Evolutionary conservation across 192 early-diverging fungal species (phyloP), one percentile per base, ranked within the genome.

Genomic region (Coemansia erecta): DNA sequence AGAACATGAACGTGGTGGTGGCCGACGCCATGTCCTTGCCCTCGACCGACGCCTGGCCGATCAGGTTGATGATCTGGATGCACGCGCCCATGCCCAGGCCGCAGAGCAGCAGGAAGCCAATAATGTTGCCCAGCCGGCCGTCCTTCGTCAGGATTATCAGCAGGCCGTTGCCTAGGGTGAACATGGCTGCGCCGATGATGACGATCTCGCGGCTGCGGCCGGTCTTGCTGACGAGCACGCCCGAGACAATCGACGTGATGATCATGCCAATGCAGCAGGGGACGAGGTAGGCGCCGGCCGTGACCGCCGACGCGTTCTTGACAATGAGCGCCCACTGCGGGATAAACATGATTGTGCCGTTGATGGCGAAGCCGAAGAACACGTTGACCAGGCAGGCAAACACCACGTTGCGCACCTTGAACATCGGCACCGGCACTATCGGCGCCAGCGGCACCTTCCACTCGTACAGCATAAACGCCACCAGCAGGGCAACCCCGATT

Each of bases 1-100:
- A 84, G 49, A 90, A 91, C 22, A 82, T 69, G 8, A 79, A 70
- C 28, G 84, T 63, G 0, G 88, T 76, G 12, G 89, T 90, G 9
- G 81, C 81, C 22, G 84, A 58, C 2, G 89, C 90, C 60, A 92
- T 83, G 28, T 89, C 80, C 24, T 61, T 57, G 19, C 70, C 56
- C 1, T 54, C 49, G 35, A 91, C 90, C 18, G 83, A 65, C 3
- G 86, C 79, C 65, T 94, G 92, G 31, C 82, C 77, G n/a, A 82
- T 82, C 6, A 93, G 72, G 33, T 85, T 71, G n/a, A 85, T 72
- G 2, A 84, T 84, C 65, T 91, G 91, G 45, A 94, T 77, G 53
- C 85, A 82, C 21, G 73, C 54, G 33, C 95, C 94, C 21, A 88
- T 52, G 9, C 95, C 95, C 19, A 86, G 24, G 3, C 92, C 93